These are phyloP conservation scores for Tympanopsis confertula DNA, from an alignment of 2,329 filamentous ascomycete genomes.

Conservation along the genomic window DNA sequence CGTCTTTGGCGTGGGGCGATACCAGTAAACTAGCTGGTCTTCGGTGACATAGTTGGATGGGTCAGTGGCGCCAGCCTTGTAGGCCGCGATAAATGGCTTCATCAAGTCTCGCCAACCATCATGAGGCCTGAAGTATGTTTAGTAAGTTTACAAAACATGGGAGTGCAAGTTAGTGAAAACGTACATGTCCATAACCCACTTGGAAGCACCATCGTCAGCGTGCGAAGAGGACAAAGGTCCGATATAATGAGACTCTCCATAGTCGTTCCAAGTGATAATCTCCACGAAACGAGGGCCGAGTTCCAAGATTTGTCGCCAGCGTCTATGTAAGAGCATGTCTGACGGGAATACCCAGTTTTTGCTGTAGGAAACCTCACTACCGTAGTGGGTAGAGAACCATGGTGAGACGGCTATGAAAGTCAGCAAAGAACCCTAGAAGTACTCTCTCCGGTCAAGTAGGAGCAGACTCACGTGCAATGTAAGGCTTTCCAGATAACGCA, in stretches of 20 bases:
- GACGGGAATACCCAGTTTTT: slow-evolving; percentile 39
- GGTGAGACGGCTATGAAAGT: slow-evolving; percentile 24
- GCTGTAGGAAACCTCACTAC: slow-evolving; percentile 26
- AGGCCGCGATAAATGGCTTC: background rate
- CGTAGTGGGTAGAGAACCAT: slow-evolving; percentile 40
- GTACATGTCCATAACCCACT: slow-evolving; percentile 36
- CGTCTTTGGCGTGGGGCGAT: slow-evolving; percentile 32
- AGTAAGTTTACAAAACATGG: background rate
- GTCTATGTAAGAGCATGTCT: slow-evolving; percentile 28
- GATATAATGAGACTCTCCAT: slow-evolving; percentile 42
- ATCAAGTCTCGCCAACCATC: background rate
- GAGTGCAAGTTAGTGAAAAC: slow-evolving; percentile 4
- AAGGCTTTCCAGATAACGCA: slow-evolving; percentile 25
- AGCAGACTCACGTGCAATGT: slow-evolving; percentile 29
- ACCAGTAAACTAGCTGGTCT: slow-evolving; percentile 43
- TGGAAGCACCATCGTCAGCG: slow-evolving; percentile 25
- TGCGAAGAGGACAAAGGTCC: slow-evolving; percentile 29
- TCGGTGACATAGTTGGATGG: slow-evolving; percentile 30
- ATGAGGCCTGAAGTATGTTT: background rate
- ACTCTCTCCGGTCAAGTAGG: background rate
- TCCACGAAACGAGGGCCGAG: slow-evolving; percentile 34
- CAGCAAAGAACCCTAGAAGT: background rate
- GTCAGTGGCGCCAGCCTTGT: no score
- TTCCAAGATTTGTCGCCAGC: slow-evolving; percentile 26
- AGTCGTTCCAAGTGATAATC: slow-evolving; percentile 25